Percentiles rank a stretch among this genome's conserved stretches.
Conservation (phyloP, 441 rosid genomes). For the Cnidoscolus chayamansa region DNA sequence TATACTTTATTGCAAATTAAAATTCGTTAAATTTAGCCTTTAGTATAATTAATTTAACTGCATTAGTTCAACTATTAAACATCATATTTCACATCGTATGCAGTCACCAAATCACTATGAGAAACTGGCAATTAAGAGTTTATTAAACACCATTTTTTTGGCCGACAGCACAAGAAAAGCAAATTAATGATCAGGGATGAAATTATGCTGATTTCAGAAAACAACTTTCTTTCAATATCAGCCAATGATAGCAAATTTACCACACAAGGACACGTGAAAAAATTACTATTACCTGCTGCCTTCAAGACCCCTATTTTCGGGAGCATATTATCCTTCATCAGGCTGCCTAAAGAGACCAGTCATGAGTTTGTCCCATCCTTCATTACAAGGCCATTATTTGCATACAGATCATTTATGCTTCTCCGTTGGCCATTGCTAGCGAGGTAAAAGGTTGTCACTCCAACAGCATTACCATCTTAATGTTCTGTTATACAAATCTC, state of each 20-base stretch:
- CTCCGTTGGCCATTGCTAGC: conserved; percentile 28
- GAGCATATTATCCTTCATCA: conserved; percentile 40
- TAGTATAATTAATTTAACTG: no score
- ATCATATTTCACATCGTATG: neutral
- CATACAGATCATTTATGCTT: conserved; percentile 20
- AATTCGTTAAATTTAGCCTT: no score
- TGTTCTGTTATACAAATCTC: conserved; percentile 68
- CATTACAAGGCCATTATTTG: conserved; percentile 15
- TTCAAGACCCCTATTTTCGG: conserved; percentile 32
- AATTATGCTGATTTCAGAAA: neutral
- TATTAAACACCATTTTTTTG: no score
- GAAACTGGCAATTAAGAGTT: neutral
- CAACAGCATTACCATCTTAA: conserved; percentile 59
- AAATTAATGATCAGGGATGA: no score
- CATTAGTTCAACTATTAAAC: neutral
- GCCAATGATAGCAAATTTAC: neutral
- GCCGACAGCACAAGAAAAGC: no score
- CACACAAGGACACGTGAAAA: no score
- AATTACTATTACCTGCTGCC: conserved; percentile 34
- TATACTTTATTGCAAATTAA: no score
- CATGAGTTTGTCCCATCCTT: conserved; percentile 30
- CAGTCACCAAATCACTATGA: neutral
- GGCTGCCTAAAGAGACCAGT: conserved; percentile 34
- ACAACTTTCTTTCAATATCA: neutral
- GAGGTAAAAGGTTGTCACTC: conserved; percentile 18